Percentiles rank a stretch among this genome's conserved stretches.
Evolutionary conservation across 371 early-diverging fungal species (phyloP).

Genomic region (Haplosporangium sp.): DNA sequence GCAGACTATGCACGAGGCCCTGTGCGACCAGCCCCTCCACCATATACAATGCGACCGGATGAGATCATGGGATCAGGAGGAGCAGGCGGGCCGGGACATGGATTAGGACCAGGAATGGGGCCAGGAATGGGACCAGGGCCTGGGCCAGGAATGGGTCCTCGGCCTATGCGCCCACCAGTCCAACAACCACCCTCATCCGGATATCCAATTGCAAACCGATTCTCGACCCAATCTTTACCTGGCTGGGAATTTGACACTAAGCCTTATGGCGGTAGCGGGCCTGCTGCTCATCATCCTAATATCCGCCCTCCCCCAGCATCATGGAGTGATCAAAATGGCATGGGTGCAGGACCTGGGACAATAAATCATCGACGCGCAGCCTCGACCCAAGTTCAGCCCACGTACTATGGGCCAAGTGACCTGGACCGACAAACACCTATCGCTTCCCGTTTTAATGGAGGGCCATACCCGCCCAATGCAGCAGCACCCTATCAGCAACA

Average conservation of each 20-base stretch:
- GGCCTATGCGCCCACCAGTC: conserved; percentile 18
- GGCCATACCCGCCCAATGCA: conserved; percentile 27
- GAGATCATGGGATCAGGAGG: conserved; percentile 26
- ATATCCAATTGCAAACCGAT: conserved; percentile 40
- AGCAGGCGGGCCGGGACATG: conserved; percentile 12
- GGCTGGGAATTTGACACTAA: conserved; percentile 43
- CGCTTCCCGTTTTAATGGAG: conserved; percentile 31
- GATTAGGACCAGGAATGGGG: conserved; percentile 26
- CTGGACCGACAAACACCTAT: conserved; percentile 37
- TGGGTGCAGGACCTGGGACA: conserved; percentile 5
- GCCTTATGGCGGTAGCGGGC: conserved; percentile 24
- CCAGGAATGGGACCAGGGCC: conserved; percentile 14
- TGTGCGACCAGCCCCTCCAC: conserved; percentile 17
- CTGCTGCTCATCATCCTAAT: conserved; percentile 27
- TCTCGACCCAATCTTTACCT: conserved; percentile 45
- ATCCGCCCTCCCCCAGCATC: conserved; percentile 25
- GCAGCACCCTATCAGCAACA: conserved; percentile 24
- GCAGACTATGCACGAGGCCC: conserved; percentile 31
- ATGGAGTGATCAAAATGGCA: conserved; percentile 45
- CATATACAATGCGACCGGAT: conserved; percentile 28
- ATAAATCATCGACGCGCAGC: conserved; percentile 41
- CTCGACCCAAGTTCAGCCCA: conserved; percentile 46
- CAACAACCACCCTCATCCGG: conserved; percentile 14
- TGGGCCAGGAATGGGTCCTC: conserved; percentile 21
- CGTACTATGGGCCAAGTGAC: conserved; percentile 28